Base-by-base conservation (phyloP, 83 land plant genomes). In the Picea abies region DNA sequence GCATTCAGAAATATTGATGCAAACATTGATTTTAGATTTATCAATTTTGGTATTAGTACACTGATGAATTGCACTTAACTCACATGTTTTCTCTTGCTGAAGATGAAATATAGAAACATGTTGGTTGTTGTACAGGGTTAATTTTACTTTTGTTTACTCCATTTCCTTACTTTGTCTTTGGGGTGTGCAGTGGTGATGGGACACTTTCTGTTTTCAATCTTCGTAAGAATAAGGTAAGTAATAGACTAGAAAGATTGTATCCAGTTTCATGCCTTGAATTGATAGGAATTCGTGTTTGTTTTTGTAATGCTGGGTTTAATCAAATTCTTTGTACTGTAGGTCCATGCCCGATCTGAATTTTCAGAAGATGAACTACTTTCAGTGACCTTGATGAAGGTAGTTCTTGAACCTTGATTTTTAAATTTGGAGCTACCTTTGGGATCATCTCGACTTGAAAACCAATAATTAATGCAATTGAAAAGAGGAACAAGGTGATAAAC, bases 281-380 rank as follows among this genome's bases (percentile, higher is more conserved):
- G 56, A 11, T 52, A 11, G 56, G 56, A 52, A 52, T 52, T 52
- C 56, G 10, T 52, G 56, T 11, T 11, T 75, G 2, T 79, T 56
- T 32, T 41, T 19, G 61, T 39, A 26, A 62, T 79, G 81, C 66
- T 82, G n/a, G 12, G 8, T 66, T 67, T 47, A 60, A 20, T 22
- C n/a, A 72, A 72, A 72, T 67, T 41, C 23, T 14, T 25, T 70
- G 5, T 9, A 12, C 4, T 64, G 63, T 82, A 94, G 97, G 88
- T 96, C 32, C 92, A 91, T 81, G 73, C 78, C 15, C 84, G 66
- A n/a, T 96, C 99, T 15, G 95, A 97, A 84, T 97, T 95, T 80
- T 93, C 99, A 12, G 99, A 97, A 84, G 99, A 97, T 85, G 99
- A 97, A 83, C 87, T 94, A 23, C 87, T 94, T 14, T 97, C 99